Conservation (phyloP, 169 alveolate genomes). For the Theileria annulata region DNA sequence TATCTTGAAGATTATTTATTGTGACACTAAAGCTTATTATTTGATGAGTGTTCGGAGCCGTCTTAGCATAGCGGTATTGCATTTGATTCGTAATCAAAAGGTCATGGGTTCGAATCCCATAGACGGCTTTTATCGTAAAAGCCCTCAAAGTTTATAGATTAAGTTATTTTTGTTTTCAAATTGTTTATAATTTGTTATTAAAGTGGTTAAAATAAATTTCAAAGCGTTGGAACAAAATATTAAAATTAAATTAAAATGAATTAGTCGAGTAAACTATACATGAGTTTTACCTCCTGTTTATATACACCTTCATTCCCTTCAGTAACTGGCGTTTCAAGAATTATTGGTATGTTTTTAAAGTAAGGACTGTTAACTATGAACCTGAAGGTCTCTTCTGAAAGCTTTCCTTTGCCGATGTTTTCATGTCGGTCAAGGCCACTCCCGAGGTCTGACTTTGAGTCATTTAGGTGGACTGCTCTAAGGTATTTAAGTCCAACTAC, state of each 20-base stretch:
- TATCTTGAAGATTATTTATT: not conserved
- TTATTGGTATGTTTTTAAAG: conserved; percentile 84
- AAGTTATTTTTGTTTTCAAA: too few species aligned
- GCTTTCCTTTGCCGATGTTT: conserved; percentile 85
- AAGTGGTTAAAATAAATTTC: too few species aligned
- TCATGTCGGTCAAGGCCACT: conserved; percentile 89
- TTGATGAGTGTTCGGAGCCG: conserved; percentile 62
- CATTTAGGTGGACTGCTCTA: conserved; percentile 86
- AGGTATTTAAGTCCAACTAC: conserved; percentile 81
- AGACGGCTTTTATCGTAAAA: conserved; percentile 69
- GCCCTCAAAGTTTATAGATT: too few species aligned
- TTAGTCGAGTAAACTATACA: conserved; percentile 69
- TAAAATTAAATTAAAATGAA: conserved; percentile 10
- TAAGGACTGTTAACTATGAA: conserved; percentile 79
- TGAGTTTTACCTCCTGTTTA: conserved; percentile 78
- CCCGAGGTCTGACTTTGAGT: conserved; percentile 83
- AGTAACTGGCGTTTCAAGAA: conserved; percentile 86
- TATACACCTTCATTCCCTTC: conserved; percentile 79
- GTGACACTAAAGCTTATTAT: not conserved
- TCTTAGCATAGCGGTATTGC: conserved; percentile 86
- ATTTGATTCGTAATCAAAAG: conserved; percentile 86
- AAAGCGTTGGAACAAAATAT: too few species aligned
- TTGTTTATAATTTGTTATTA: not conserved
- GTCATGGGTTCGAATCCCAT: conserved; percentile 87
- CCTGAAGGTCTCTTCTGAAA: conserved; percentile 83